Base-by-base conservation (phyloP, 192 early-diverging fungal genomes). In the Gryganskiella cystojenkinii region DNA sequence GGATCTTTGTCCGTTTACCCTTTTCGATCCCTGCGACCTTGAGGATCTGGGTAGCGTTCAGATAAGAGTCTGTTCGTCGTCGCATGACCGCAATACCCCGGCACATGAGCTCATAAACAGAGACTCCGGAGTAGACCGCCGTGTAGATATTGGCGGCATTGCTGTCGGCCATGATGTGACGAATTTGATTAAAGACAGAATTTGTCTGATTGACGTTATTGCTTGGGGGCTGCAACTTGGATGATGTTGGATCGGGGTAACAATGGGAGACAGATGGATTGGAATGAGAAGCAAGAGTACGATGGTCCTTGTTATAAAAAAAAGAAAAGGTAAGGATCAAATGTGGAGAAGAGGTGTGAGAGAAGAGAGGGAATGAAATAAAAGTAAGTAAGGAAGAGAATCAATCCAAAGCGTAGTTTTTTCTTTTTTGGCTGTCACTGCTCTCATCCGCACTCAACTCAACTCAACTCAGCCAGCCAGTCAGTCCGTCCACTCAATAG, bases 31-130 rank as follows among this genome's bases (percentile, higher is more conserved):
- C 91, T n/a, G 96, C 96, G 27, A 93, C 91, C 80, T 96, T 96
- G 33, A 98, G 88, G 34, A 98, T 95, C 68, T 98, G 96, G 1
- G 96, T 98, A 17, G 92, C 95, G 80, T 98, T 98, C 56, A 98
- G 70, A 49, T 88, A 95, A 14, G 88, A 88, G 81, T 98, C 96
- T 40, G 85, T 81, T 40, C 91, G 87, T 50, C 95, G 64, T 1
- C 91, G 88, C 94, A 95, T 95, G 24, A 95, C 90, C 14, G 92
- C 90, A 28, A 89, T 87, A 27, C 85, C 88, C 50, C 90, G 84
- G 71, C 87, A 81, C 65, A 92, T 88, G 59, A 91, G 86, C 82
- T 97, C 93, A 71, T 92, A 94, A 27, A 97, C 92, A 43, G 88
- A 83, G n/a, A 92, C 88, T 57, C 91, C 90, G 19, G 85, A 87